Conservation (phyloP, 1,284 basidiomycete species). For the Agroathelia rolfsii region DNA sequence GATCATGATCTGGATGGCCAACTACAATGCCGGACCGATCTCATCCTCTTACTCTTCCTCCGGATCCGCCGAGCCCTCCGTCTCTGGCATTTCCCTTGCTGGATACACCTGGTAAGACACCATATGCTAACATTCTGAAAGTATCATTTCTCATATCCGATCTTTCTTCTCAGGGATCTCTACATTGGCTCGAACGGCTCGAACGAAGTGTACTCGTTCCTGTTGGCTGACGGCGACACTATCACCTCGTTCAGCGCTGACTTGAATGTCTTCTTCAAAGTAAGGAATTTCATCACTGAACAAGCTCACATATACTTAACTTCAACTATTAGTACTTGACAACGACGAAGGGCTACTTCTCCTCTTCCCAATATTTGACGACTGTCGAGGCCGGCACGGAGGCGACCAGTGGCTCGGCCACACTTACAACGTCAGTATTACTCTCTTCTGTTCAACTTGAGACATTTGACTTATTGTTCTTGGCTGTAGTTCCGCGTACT, state of each 20-base stretch:
- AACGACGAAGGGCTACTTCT: no score
- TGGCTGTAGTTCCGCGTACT: slow-evolving; percentile 28
- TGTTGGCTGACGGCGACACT: slow-evolving; percentile 33
- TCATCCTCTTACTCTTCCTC: slow-evolving; percentile 34
- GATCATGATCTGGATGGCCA: slow-evolving; percentile 62
- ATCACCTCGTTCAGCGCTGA: slow-evolving; percentile 46
- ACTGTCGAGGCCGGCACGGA: slow-evolving; percentile 50
- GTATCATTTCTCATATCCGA: background rate
- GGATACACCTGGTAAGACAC: slow-evolving; percentile 38
- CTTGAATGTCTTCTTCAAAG: slow-evolving; percentile 43
- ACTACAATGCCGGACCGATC: slow-evolving; percentile 49
- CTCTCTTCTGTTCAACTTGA: slow-evolving; percentile 1
- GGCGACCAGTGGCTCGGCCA: slow-evolving; percentile 44
- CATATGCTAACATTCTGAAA: no score
- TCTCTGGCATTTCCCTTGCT: slow-evolving; percentile 33
- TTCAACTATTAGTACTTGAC: slow-evolving; percentile 27
- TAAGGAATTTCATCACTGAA: slow-evolving; percentile 28
- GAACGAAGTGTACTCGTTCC: slow-evolving; percentile 57
- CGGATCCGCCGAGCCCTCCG: slow-evolving; percentile 39
- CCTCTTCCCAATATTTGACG: slow-evolving; percentile 35
- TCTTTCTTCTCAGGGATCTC: slow-evolving; percentile 45
- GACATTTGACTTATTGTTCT: background rate
- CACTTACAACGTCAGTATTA: slow-evolving; percentile 36
- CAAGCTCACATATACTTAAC: slow-evolving; percentile 38
- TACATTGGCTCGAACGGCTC: slow-evolving; percentile 48